phyloP scores from a whole-genome alignment of 176 grass and related monocot genomes.

The Avena atlantica region DNA sequence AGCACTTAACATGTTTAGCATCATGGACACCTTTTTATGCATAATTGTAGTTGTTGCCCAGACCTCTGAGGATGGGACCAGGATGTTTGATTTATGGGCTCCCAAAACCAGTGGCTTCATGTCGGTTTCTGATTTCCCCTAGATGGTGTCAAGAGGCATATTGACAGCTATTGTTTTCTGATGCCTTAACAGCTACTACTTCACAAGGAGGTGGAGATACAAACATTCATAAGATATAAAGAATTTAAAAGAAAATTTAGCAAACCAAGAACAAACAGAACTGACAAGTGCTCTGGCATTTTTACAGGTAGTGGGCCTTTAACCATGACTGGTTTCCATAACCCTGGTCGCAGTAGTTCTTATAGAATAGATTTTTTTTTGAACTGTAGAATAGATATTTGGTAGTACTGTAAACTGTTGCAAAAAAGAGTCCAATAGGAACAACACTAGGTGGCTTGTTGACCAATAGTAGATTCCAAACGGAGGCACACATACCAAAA shows the following conservation, averaged over 20 bases:
- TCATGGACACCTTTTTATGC: background rate
- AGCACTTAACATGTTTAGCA: background rate
- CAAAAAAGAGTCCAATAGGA: background rate
- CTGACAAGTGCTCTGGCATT: background rate
- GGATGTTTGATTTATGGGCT: background rate
- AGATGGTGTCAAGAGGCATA: background rate
- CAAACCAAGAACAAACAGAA: slow-evolving; percentile 21
- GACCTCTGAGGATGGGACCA: background rate
- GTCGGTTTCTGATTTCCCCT: background rate
- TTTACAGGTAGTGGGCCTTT: background rate
- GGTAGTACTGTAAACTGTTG: slow-evolving; percentile 8
- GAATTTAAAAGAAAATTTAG: background rate
- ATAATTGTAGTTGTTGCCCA: background rate
- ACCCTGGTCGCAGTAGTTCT: background rate
- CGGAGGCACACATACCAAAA: slow-evolving; percentile 71
- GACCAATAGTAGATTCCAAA: slow-evolving; percentile 4
- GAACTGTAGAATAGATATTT: slow-evolving; percentile 13
- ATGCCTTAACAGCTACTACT: slow-evolving; percentile 1
- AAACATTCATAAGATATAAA: slow-evolving; percentile 11
- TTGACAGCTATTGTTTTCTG: background rate
- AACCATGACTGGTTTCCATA: background rate
- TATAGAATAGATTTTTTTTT: background rate
- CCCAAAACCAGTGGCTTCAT: slow-evolving; percentile 22
- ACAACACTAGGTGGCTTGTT: background rate
- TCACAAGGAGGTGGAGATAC: background rate